phyloP scores from a whole-genome alignment of 257 asterid genomes.

The Cinchona pubescens region DNA sequence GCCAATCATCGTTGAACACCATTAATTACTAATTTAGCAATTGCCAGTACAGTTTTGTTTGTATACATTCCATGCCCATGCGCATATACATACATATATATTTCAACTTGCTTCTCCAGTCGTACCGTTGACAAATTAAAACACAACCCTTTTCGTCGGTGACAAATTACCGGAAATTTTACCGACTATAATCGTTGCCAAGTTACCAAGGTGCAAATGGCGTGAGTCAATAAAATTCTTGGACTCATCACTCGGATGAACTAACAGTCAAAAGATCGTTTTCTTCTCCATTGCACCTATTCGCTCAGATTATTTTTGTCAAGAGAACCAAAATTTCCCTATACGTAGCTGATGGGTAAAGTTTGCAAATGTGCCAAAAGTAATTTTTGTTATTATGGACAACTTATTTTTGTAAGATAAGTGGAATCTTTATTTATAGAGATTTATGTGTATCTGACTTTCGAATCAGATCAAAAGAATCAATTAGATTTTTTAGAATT shows the following conservation, averaged over 20 bases:
- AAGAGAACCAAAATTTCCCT: background rate
- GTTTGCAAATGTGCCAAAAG: too few species aligned
- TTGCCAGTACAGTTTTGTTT: background rate
- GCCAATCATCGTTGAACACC: conserved; percentile 14
- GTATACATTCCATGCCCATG: background rate
- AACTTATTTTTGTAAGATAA: too few species aligned
- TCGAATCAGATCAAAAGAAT: too few species aligned
- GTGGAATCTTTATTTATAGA: too few species aligned
- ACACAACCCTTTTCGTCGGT: background rate
- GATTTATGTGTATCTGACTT: too few species aligned
- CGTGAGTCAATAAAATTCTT: background rate
- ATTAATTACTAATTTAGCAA: background rate
- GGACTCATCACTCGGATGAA: background rate
- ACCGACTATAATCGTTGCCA: too few species aligned
- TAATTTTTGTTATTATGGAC: too few species aligned
- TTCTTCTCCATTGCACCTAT: background rate
- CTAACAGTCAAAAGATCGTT: background rate
- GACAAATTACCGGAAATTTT: too few species aligned
- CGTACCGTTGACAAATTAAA: background rate
- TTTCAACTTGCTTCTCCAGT: conserved; percentile 7
- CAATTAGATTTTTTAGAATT: too few species aligned
- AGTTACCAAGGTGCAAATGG: conserved; percentile 1
- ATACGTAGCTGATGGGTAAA: too few species aligned
- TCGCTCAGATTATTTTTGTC: background rate
- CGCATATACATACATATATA: background rate